A percentile compares a stretch with the other conserved stretches of the same genome.
Evolutionary conservation across 1,284 basidiomycete genomes (phyloP).

Genomic region (Chalciporus piperatoides): DNA sequence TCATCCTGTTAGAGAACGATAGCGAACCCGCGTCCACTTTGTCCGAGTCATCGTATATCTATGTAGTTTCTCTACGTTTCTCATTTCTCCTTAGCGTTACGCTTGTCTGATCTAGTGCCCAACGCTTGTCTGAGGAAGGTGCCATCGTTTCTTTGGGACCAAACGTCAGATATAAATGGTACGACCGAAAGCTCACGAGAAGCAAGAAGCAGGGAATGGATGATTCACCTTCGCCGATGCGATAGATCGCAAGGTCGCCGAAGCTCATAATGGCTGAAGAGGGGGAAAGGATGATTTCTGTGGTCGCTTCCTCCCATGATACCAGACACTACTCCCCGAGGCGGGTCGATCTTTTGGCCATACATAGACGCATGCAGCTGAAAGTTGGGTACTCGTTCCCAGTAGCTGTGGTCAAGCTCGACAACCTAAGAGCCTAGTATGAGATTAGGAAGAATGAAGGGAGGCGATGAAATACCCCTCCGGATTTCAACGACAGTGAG

Average conservation of each 20-base stretch:
- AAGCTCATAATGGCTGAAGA: conserved; percentile 84
- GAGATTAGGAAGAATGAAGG: conserved; percentile 10
- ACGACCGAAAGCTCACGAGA: conserved; percentile 1
- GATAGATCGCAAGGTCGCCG: conserved; percentile 75
- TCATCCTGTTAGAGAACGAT: no score
- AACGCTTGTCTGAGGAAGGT: conserved; percentile 80
- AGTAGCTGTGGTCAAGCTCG: conserved; percentile 82
- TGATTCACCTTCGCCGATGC: conserved; percentile 76
- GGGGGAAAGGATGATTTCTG: conserved; percentile 79
- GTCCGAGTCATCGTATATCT: no score
- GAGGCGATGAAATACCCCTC: conserved; percentile 61
- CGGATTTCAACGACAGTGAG: conserved; percentile 85
- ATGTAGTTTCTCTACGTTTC: no score
- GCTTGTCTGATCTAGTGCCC: no score
- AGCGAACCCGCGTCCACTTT: no score
- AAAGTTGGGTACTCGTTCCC: conserved; percentile 74
- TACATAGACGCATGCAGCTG: conserved; percentile 96
- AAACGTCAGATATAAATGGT: conserved; percentile 5
- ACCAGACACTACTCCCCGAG: conserved; percentile 51
- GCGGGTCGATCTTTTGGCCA: conserved; percentile 71
- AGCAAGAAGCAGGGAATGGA: conserved; percentile 3
- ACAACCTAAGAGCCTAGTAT: conserved; percentile 61
- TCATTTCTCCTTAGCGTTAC: no score
- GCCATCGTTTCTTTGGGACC: conserved; percentile 73
- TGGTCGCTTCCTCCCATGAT: conserved; percentile 67